phyloP scores from a whole-genome alignment of 257 asterid genomes.

The Nicotiana undulata region DNA sequence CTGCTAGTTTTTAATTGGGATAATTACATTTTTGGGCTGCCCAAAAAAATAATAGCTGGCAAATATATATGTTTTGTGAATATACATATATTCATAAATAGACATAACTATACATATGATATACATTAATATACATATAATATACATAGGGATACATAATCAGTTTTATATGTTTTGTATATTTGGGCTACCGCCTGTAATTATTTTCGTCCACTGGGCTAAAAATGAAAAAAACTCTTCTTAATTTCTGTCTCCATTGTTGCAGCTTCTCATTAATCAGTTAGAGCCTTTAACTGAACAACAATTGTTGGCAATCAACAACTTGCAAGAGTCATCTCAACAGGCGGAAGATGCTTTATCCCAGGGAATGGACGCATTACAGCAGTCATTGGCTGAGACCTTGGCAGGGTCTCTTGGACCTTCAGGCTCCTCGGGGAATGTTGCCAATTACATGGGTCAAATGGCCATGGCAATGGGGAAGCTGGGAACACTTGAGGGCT shows the following conservation, averaged over 20 bases:
- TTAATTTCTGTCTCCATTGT: not conserved
- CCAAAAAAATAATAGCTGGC: too few species aligned
- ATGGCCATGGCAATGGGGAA: slow-evolving; percentile 99
- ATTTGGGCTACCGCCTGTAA: too few species aligned
- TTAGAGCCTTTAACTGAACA: slow-evolving; percentile 93
- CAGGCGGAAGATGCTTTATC: slow-evolving; percentile 94
- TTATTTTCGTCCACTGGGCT: too few species aligned
- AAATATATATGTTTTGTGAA: too few species aligned
- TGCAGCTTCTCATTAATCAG: slow-evolving; percentile 80
- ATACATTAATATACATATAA: too few species aligned
- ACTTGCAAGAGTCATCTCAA: slow-evolving; percentile 82
- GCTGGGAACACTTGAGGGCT: slow-evolving; percentile 88
- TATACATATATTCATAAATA: too few species aligned
- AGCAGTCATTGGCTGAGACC: slow-evolving; percentile 84
- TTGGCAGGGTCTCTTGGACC: slow-evolving; percentile 87
- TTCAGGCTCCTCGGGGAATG: slow-evolving; percentile 72
- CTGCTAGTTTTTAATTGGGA: not conserved
- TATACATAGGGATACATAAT: too few species aligned
- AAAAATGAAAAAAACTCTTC: too few species aligned
- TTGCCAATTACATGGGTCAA: slow-evolving; percentile 95
- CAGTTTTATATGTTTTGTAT: too few species aligned
- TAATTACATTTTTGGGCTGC: too few species aligned
- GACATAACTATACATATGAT: too few species aligned
- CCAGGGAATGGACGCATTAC: slow-evolving; percentile 97
- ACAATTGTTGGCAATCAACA: slow-evolving; percentile 71